These are phyloP conservation scores for Petasospora fabianii DNA, from an alignment of 1,139 yeast genomes.

Conservation along the genomic window DNA sequence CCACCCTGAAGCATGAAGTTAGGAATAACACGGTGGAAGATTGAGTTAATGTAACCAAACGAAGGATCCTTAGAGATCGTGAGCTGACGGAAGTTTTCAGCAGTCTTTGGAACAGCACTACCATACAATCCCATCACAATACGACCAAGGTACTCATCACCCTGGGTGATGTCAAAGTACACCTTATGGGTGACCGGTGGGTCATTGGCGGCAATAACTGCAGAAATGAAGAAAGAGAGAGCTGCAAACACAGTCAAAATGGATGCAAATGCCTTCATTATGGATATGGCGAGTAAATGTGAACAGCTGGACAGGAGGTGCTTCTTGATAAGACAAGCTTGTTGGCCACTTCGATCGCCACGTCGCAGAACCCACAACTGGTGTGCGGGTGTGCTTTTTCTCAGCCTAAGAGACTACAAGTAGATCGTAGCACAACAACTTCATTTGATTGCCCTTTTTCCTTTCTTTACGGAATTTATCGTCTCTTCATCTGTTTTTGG, in stretches of 20 bases:
- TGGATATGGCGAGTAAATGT: no score
- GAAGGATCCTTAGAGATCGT: slow-evolving; percentile 45
- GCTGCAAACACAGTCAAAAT: slow-evolving; percentile 14
- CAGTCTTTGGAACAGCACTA: slow-evolving; percentile 89
- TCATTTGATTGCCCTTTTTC: slow-evolving; percentile 9
- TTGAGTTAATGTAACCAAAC: slow-evolving; percentile 60
- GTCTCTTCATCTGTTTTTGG: slow-evolving; percentile 14
- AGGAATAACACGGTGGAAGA: slow-evolving; percentile 93
- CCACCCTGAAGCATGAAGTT: slow-evolving; percentile 97
- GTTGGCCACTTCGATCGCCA: slow-evolving; percentile 1
- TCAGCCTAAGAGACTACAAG: no score
- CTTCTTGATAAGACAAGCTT: no score
- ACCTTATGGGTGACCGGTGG: slow-evolving; percentile 72
- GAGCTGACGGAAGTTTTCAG: slow-evolving; percentile 73
- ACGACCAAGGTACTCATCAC: slow-evolving; percentile 69
- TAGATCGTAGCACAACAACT: no score
- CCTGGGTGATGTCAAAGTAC: slow-evolving; percentile 81
- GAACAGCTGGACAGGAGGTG: no score
- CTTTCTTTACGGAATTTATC: slow-evolving; percentile 16
- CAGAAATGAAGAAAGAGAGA: slow-evolving; percentile 10
- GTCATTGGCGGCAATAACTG: slow-evolving; percentile 33
- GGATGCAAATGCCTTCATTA: slow-evolving; percentile 17
- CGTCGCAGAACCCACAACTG: background rate
- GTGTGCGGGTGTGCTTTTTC: slow-evolving; percentile 2
- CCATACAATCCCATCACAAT: slow-evolving; percentile 77